Base-by-base conservation (phyloP, 139 green algal genomes). In the Volvox africanus region DNA sequence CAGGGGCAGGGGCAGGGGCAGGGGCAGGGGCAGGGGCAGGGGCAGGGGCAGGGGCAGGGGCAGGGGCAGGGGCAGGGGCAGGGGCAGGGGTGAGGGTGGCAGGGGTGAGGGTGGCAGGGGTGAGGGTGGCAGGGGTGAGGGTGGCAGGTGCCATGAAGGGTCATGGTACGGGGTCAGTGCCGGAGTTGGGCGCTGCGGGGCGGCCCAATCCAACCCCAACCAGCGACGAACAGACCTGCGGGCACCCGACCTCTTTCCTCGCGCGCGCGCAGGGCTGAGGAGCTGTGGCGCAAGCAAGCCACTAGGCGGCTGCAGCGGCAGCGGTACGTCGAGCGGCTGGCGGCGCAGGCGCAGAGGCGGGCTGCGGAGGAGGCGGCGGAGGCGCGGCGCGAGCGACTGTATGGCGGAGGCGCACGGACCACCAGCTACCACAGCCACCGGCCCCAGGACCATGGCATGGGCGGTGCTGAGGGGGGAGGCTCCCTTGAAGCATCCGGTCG, bases 201-300 rank as follows among this genome's bases (percentile, higher is more conserved):
- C 44, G 5, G 44, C 9, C 5, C 44, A 55, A 5, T 55, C 44
- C 44, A 55, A 55, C 44, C 44, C 44, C 44, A 55, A 9, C 44
- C 44, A 55, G 44, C 5, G 44, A 5, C 44, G 44, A 55, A 9
- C 9, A 55, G 9, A 55, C 5, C 44, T 14, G 44, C 44, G 9
- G 44, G 44, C 44, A 14, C 44, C 5, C 44, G 44, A 5, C 11
- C 65, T 73, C 16, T 2, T 30, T 28, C 65, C 16, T 28, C 11
- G 65, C 24, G 65, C 65, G 65, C 11, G 18, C 30, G n/a, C 76
- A 91, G 87, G 61, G 96, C 96, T 5, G 94, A 97, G 90, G 37
- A 89, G 33, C 91, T 97, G n/a, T 96, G 92, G 84, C 84, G 84
- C 24, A 78, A 82, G 33, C 91, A 95, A 65, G 84, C 94, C 9